Conservation (phyloP, 345 rosid species). For the Euphorbia peplus region DNA sequence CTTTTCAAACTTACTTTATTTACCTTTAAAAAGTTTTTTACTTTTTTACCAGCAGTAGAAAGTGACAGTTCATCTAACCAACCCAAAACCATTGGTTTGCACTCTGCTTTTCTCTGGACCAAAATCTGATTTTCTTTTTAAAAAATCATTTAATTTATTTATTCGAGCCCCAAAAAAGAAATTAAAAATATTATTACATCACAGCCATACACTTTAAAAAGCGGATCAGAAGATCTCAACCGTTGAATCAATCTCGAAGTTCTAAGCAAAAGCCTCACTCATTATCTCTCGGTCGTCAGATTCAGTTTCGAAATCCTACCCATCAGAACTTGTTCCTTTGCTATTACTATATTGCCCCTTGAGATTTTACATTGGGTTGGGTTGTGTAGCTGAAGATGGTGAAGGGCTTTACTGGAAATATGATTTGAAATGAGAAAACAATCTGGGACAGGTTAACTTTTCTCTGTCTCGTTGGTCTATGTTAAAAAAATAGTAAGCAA, state of each 20-base stretch:
- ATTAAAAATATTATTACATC: conserved; percentile 4
- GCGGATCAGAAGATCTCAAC: conserved; percentile 27
- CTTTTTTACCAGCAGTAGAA: conserved; percentile 1
- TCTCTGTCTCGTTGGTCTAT: conserved; percentile 27
- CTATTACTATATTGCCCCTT: conserved; percentile 24
- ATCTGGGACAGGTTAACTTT: conserved; percentile 26
- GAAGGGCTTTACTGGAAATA: conserved; percentile 16
- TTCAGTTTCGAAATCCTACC: conserved; percentile 47
- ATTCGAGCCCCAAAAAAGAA: not conserved
- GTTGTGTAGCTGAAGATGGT: not conserved
- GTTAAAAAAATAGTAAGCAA: conserved; percentile 27
- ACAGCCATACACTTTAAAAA: conserved; percentile 24
- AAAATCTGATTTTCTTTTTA: not conserved
- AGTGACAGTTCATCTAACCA: conserved; percentile 9
- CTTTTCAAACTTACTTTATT: no score
- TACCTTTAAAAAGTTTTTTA: no score
- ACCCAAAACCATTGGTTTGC: conserved; percentile 13
- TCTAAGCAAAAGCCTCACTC: conserved; percentile 29
- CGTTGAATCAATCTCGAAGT: conserved; percentile 33
- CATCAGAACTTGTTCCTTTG: conserved; percentile 21
- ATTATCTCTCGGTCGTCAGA: conserved; percentile 41
- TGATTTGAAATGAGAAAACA: conserved; percentile 15
- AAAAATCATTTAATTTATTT: no score
- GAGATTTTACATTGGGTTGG: accelerated
- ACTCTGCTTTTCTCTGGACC: not conserved